These are phyloP conservation scores for Clavulina sp. DNA, from an alignment of 768 basidiomycete species.

Conservation along the genomic window DNA sequence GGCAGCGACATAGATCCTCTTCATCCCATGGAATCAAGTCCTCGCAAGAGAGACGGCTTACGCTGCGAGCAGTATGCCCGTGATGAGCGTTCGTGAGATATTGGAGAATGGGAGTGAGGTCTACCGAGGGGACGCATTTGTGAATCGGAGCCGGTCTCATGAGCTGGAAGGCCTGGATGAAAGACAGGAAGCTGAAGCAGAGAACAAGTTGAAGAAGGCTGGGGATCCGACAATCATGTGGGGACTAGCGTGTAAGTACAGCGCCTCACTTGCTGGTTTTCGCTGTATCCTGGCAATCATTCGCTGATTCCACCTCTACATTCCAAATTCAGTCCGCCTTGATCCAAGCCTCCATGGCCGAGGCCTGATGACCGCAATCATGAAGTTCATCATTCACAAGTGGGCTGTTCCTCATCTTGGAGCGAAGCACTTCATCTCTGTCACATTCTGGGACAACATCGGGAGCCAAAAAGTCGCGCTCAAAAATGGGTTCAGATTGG, in stretches of 20 bases:
- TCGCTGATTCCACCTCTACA: too few relatives aligned
- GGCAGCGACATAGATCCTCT: too few relatives aligned
- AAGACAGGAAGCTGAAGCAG: not conserved
- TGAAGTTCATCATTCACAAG: not conserved
- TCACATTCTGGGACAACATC: not conserved
- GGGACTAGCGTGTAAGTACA: not conserved
- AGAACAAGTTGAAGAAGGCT: slow-evolving; percentile 5
- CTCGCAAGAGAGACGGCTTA: too few relatives aligned
- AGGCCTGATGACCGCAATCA: not conserved
- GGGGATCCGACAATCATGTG: slow-evolving; percentile 6
- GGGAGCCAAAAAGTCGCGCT: not conserved
- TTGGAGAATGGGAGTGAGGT: not conserved
- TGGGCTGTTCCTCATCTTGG: not conserved
- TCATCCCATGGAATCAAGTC: too few relatives aligned
- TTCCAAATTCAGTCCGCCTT: not conserved
- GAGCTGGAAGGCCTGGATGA: not conserved
- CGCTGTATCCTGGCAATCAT: too few relatives aligned
- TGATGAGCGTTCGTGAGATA: not conserved
- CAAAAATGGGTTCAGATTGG: not conserved
- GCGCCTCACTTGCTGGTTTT: not conserved
- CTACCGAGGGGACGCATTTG: not conserved
- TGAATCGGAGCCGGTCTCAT: not conserved
- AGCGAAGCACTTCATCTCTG: not conserved
- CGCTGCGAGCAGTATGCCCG: too few relatives aligned
- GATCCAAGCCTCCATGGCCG: not conserved